These are phyloP conservation scores for Coemansia sp. DNA, from an alignment of 192 early-diverging fungal species.

Conservation along the genomic window DNA sequence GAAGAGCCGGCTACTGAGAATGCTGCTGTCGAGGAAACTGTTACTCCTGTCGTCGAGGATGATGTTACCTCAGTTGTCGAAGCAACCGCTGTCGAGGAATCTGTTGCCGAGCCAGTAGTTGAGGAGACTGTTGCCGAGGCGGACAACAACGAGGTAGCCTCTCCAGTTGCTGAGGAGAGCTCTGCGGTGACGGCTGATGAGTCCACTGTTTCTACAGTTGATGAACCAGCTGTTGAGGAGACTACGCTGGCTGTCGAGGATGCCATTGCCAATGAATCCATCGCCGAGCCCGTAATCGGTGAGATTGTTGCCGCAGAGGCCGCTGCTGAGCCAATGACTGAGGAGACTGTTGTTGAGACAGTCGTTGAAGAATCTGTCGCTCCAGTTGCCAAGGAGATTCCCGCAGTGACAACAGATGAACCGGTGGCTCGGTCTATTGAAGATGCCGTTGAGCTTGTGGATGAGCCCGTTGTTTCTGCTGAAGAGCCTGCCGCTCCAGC, in stretches of 20 bases:
- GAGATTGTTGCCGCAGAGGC: background rate
- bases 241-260: background rate
- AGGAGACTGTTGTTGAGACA: background rate
- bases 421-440: background rate
- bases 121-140: background rate
- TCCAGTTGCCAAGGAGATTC: background rate
- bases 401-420: background rate
- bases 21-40: constrained; percentile 1
- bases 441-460: background rate
- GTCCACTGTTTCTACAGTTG: background rate
- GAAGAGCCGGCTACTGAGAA: background rate
- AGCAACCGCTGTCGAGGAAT: background rate
- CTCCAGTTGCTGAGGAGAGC: too few relatives aligned
- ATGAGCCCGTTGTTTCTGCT: constrained; percentile 3
- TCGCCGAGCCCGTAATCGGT: constrained; percentile 1
- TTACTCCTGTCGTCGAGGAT: background rate
- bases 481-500: background rate
- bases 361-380: background rate
- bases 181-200: too few relatives aligned
- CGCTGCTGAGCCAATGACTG: background rate
- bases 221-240: background rate
- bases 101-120: background rate
- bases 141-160: too few relatives aligned
- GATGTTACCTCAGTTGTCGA: background rate
- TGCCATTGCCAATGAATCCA: background rate